These are phyloP conservation scores for Fusarium scirpi DNA, from an alignment of 2,329 filamentous ascomycete genomes.

Conservation along the genomic window DNA sequence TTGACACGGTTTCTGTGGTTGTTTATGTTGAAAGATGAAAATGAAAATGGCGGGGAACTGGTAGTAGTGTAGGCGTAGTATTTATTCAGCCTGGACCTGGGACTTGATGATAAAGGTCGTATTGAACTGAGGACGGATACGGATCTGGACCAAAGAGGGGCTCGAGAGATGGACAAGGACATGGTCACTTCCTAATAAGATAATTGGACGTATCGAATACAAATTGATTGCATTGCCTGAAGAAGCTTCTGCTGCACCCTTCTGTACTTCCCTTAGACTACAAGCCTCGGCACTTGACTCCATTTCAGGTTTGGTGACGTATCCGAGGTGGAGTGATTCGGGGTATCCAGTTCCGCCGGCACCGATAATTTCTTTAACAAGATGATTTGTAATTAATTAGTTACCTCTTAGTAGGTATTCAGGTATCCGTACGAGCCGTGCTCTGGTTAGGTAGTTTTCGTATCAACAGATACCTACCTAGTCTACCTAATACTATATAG, in stretches of 20 bases:
- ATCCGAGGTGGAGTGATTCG: conserved; percentile 33
- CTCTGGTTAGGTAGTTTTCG: background rate
- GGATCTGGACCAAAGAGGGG: conserved; percentile 18
- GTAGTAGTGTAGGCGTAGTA: conserved; percentile 17
- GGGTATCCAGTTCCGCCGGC: conserved; percentile 39
- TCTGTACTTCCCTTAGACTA: background rate
- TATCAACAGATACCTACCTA: background rate
- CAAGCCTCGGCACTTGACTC: conserved; percentile 42
- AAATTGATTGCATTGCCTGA: conserved; percentile 11
- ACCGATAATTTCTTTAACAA: conserved; percentile 19
- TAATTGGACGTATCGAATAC: background rate
- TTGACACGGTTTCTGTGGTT: conserved; percentile 4
- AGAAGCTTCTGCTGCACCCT: conserved; percentile 10
- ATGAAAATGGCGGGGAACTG: conserved; percentile 31
- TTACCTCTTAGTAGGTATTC: background rate
- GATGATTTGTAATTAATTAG: conserved; percentile 26
- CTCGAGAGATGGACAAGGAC: conserved; percentile 27
- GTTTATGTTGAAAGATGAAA: conserved; percentile 31
- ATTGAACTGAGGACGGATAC: background rate
- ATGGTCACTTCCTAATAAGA: background rate
- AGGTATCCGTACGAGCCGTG: background rate
- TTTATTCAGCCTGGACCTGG: conserved; percentile 34
- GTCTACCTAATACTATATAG: background rate
- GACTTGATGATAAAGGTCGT: conserved; percentile 11
- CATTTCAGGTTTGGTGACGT: conserved; percentile 42